Evolutionary conservation across 1,284 basidiomycete species (phyloP).

Genomic region (Bjerkandera adusta): DNA sequence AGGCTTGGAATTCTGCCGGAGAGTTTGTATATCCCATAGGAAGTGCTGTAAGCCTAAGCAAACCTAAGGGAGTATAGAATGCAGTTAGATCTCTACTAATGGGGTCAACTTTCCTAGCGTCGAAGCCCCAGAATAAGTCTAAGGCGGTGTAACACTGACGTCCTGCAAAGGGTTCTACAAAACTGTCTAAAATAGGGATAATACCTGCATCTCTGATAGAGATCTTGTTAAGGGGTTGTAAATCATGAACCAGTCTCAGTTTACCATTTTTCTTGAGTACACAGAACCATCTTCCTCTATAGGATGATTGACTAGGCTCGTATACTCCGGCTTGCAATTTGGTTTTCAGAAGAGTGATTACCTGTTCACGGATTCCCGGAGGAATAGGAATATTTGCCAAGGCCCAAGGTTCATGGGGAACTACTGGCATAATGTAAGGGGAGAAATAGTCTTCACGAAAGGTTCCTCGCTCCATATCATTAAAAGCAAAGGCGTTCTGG

Average conservation of each 20-base stretch:
- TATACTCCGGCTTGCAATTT: constrained; percentile 25
- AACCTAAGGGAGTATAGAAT: constrained; percentile 17
- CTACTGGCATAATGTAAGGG: constrained; percentile 30
- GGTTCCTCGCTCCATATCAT: constrained; percentile 31
- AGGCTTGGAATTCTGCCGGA: constrained; percentile 32
- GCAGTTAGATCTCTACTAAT: constrained; percentile 26
- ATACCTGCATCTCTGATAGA: constrained; percentile 16
- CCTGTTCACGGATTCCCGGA: constrained; percentile 32
- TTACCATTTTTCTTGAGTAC: constrained; percentile 38
- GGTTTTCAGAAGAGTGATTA: constrained; percentile 29
- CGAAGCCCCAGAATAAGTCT: constrained; percentile 13
- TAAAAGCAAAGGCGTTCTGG: constrained; percentile 21
- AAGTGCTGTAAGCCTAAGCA: constrained; percentile 23
- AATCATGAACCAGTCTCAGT: constrained; percentile 31
- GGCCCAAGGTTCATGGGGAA: constrained; percentile 36
- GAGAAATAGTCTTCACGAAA: constrained; percentile 35
- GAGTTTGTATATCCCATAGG: constrained; percentile 41
- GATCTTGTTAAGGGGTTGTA: constrained; percentile 26
- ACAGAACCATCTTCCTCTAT: constrained; percentile 39
- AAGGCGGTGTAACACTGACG: constrained; percentile 13
- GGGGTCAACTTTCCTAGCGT: constrained; percentile 18
- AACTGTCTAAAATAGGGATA: constrained; percentile 14
- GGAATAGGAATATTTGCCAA: constrained; percentile 37
- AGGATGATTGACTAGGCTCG: constrained; percentile 31
- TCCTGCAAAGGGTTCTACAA: constrained; percentile 16